These are phyloP conservation scores for Madurella fahalii DNA, from an alignment of 2,329 filamentous ascomycete genomes.

Conservation along the genomic window DNA sequence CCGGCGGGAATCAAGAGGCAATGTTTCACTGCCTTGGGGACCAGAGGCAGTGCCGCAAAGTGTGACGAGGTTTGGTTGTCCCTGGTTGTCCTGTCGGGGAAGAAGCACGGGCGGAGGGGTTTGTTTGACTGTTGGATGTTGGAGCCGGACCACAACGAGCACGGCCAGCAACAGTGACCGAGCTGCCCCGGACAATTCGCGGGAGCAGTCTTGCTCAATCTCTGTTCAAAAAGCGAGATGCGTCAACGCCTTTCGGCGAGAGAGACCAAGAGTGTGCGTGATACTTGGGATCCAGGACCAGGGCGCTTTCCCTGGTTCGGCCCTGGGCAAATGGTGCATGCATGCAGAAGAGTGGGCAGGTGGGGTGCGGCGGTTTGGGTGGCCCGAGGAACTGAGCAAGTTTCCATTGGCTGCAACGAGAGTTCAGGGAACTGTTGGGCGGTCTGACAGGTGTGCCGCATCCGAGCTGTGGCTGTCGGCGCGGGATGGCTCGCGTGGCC, in stretches of 20 bases:
- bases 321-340: slow-evolving; percentile 1
- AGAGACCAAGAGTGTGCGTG: background rate
- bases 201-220: no score
- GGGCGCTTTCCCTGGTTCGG: slow-evolving; percentile 10
- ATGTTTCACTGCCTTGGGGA: slow-evolving; percentile 1
- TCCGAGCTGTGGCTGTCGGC: background rate
- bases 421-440: background rate
- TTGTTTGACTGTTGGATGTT: background rate
- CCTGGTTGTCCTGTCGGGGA: background rate
- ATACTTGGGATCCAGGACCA: slow-evolving; percentile 9
- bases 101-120: background rate
- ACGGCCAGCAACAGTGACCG: background rate
- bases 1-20: background rate
- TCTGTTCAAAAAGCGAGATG: no score
- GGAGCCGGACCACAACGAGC: background rate
- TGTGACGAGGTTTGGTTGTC: background rate
- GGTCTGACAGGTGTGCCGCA: background rate
- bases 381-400: slow-evolving; percentile 34
- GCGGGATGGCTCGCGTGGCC: background rate
- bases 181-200: background rate
- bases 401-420: slow-evolving; percentile 36
- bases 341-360: slow-evolving; percentile 17
- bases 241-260: no score
- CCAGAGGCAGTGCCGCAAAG: background rate
- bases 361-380: slow-evolving; percentile 21